Evolutionary conservation across 306 rosid genomes (phyloP).

Genomic region (Pueraria montana): DNA sequence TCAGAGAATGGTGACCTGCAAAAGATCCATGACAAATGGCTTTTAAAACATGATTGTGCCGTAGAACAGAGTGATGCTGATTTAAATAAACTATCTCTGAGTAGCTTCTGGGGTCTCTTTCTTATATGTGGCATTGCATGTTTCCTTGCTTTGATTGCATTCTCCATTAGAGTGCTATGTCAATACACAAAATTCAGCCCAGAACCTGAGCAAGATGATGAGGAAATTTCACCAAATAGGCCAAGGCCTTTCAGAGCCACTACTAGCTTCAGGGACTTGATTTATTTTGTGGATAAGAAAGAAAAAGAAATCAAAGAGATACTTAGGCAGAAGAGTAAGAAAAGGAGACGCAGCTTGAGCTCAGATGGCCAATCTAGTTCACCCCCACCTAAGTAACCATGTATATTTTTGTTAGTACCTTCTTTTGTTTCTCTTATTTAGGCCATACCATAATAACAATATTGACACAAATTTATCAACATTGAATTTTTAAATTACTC

Average conservation of each 20-base stretch:
- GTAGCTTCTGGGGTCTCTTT: conserved; percentile 95
- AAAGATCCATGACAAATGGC: conserved; percentile 94
- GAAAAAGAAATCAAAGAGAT: conserved; percentile 76
- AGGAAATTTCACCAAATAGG: conserved; percentile 54
- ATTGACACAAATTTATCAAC: conserved; percentile 44
- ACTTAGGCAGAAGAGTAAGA: conserved; percentile 59
- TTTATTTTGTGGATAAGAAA: conserved; percentile 68
- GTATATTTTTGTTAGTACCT: conserved; percentile 34
- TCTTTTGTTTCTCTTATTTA: conserved; percentile 33
- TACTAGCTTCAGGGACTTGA: conserved; percentile 63
- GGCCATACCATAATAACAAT: conserved; percentile 33
- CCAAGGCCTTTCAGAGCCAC: conserved; percentile 30
- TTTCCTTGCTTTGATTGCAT: conserved; percentile 62
- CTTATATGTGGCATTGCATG: conserved; percentile 81
- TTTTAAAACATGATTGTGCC: conserved; percentile 58
- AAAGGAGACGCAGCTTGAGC: conserved; percentile 45
- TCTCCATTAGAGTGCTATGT: conserved; percentile 60
- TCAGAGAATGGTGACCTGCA: conserved; percentile 97
- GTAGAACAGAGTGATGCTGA: conserved; percentile 45
- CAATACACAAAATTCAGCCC: conserved; percentile 72
- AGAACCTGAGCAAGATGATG: conserved; percentile 38
- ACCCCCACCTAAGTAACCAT: conserved; percentile 47
- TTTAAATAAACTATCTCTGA: conserved; percentile 64
- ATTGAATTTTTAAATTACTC: conserved; percentile 26
- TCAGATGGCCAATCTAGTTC: conserved; percentile 44